phyloP scores from a whole-genome alignment of 352 stramenopile species.

The Phytophthora sojae region DNA sequence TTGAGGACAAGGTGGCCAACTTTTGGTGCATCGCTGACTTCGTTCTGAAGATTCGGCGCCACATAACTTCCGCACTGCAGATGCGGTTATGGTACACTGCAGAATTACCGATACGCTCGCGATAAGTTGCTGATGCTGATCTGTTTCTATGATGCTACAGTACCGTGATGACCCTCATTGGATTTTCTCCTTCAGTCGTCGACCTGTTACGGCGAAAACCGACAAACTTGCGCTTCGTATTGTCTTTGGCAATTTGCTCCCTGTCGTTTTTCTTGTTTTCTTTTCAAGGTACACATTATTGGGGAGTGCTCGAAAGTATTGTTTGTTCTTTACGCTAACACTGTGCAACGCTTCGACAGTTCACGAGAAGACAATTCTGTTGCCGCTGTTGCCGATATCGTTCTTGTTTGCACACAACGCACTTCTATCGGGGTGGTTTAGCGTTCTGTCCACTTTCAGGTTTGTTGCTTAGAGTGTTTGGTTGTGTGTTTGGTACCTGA shows the following conservation, averaged over 20 bases:
- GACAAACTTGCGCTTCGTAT: slow-evolving; percentile 79
- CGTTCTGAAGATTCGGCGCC: slow-evolving; percentile 71
- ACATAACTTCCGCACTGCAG: slow-evolving; percentile 57
- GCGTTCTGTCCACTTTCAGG: slow-evolving; percentile 86
- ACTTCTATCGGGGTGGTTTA: slow-evolving; percentile 80
- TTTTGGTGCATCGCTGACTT: slow-evolving; percentile 95
- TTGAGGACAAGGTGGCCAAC: slow-evolving; percentile 98
- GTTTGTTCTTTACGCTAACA: slow-evolving; percentile 4
- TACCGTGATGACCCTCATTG: slow-evolving; percentile 80
- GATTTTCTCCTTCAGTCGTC: slow-evolving; percentile 88
- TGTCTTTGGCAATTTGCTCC: slow-evolving; percentile 86
- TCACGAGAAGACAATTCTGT: slow-evolving; percentile 97
- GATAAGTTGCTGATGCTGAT: neutral
- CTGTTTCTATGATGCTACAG: slow-evolving; percentile 34
- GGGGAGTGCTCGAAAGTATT: neutral
- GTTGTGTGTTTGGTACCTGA: neutral
- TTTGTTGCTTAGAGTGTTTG: slow-evolving; percentile 27
- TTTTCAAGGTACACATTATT: slow-evolving; percentile 87
- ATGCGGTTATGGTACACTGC: slow-evolving; percentile 75
- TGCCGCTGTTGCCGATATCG: slow-evolving; percentile 92
- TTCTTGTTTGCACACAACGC: slow-evolving; percentile 77
- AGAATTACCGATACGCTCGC: neutral
- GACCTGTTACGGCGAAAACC: slow-evolving; percentile 74
- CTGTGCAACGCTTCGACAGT: slow-evolving; percentile 58
- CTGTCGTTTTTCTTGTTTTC: slow-evolving; percentile 97